Base-by-base conservation (phyloP, 805 yeast species). In the Schizosaccharomyces lindneri region DNA sequence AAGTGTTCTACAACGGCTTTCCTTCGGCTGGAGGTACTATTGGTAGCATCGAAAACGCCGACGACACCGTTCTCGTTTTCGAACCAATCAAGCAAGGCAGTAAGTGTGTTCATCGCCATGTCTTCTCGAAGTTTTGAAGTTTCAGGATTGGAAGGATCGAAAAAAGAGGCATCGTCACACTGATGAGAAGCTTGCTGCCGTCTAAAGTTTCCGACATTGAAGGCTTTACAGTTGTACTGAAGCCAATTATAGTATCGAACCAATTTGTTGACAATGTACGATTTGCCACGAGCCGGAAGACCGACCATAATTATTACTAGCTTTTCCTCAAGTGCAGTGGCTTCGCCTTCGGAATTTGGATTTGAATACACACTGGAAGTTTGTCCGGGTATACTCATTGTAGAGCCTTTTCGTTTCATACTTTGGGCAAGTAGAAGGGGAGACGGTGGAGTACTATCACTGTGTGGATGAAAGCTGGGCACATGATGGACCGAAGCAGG, bases 301-400 rank as follows among this genome's bases (percentile, higher is more conserved):
- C 98, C 98, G 17, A 90, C 96, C 97, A 90, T 90, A 21, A 93
- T 94, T 63, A 90, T 87, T 17, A 90, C 95, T 61, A 90, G 76
- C 68, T 87, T 85, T 15, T 88, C 81, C 0, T 87, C 90, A 4
- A 85, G 82, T 68, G 87, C 21, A 24, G 21, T 17, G 13, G 7
- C 36, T 3, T 21, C 21, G n/a, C 51, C 36, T 5, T 21, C 57
- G 15, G 57, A 51, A 29, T 17, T 17, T 17, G 87, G 90, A 61
- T 90, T 83, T 0, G 78, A 69, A 1, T 94, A 94, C 5, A 43
- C 41, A 21, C 55, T 32, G 7, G 43, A 55, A 2, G 62, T 59
- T 43, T 61, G 62, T 5, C 43, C 55, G 4, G 59, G 55, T 13
- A 48, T 29, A 43, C 55, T 32, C 43, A 55, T 36, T 7, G 43